phyloP scores from a whole-genome alignment of 2,329 filamentous ascomycete species.

The Fusarium irregulare region DNA sequence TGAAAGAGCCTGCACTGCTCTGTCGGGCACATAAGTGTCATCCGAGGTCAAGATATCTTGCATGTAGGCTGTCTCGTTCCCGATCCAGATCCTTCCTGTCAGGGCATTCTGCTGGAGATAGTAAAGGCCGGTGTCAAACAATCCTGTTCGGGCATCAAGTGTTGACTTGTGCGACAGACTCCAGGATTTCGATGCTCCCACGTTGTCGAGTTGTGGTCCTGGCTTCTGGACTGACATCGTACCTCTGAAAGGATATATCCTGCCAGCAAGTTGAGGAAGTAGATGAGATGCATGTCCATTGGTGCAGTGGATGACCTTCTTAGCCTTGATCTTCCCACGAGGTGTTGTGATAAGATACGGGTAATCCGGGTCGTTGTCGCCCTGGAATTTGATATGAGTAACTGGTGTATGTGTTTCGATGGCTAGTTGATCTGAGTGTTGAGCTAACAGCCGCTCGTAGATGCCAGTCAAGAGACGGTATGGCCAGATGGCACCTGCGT shows the following conservation, averaged over 20 bases:
- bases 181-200: constrained; percentile 56
- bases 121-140: constrained; percentile 44
- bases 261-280: constrained; percentile 58
- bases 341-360: constrained; percentile 58
- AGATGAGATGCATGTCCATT: constrained; percentile 64
- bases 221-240: constrained; percentile 63
- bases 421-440: constrained; percentile 46
- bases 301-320: constrained; percentile 66
- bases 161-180: constrained; percentile 55
- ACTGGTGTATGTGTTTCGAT: constrained; percentile 54
- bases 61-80: constrained; percentile 59
- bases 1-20: constrained; percentile 48
- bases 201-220: constrained; percentile 44
- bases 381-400: background rate
- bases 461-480: constrained; percentile 59
- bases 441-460: constrained; percentile 52
- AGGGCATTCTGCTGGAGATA: constrained; percentile 44
- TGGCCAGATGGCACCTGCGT: constrained; percentile 61
- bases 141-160: constrained; percentile 61
- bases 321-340: constrained; percentile 57
- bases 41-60: constrained; percentile 55
- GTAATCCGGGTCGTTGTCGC: background rate
- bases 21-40: constrained; percentile 51
- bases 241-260: constrained; percentile 56
- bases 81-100: constrained; percentile 61